A percentile compares a stretch with the other conserved stretches of the same genome.
Conservation (phyloP, 352 stramenopile species). For the Pythium sp. region DNA sequence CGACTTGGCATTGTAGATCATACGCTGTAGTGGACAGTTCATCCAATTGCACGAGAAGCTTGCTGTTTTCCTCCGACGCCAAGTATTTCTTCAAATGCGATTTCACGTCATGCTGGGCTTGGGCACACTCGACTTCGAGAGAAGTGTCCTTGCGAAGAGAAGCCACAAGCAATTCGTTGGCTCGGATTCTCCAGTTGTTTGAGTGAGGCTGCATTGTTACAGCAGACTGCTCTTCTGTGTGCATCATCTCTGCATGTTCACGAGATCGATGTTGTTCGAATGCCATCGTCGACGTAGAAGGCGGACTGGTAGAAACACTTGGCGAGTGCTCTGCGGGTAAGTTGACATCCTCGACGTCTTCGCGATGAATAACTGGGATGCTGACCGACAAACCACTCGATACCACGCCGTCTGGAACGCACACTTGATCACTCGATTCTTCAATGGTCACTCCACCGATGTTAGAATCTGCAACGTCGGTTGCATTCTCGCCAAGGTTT, state of each 20-base stretch:
- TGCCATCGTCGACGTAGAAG: no score
- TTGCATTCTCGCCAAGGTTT: neutral
- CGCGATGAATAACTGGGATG: neutral
- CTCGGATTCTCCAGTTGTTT: slow-evolving; percentile 24
- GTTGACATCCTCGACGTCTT: neutral
- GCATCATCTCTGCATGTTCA: neutral
- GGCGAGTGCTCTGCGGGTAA: neutral
- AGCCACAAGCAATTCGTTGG: slow-evolving; percentile 33
- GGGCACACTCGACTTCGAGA: slow-evolving; percentile 22
- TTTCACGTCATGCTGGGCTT: slow-evolving; percentile 19
- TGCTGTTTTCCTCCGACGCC: slow-evolving; percentile 22
- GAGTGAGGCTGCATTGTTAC: neutral
- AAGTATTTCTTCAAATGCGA: slow-evolving; percentile 27
- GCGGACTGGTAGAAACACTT: no score
- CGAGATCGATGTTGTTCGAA: neutral
- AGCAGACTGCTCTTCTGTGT: neutral
- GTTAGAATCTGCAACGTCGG: neutral
- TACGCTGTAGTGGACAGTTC: slow-evolving; percentile 27
- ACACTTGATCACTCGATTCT: neutral
- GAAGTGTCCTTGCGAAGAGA: slow-evolving; percentile 27
- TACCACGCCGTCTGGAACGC: neutral
- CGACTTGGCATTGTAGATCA: slow-evolving; percentile 36
- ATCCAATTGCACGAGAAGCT: slow-evolving; percentile 22
- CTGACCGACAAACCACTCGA: neutral
- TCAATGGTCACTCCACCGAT: neutral